Percentiles rank a stretch among this genome's conserved stretches.
These are phyloP conservation scores for Corymbia maculata DNA, from an alignment of 345 rosid species.

Conservation along the genomic window DNA sequence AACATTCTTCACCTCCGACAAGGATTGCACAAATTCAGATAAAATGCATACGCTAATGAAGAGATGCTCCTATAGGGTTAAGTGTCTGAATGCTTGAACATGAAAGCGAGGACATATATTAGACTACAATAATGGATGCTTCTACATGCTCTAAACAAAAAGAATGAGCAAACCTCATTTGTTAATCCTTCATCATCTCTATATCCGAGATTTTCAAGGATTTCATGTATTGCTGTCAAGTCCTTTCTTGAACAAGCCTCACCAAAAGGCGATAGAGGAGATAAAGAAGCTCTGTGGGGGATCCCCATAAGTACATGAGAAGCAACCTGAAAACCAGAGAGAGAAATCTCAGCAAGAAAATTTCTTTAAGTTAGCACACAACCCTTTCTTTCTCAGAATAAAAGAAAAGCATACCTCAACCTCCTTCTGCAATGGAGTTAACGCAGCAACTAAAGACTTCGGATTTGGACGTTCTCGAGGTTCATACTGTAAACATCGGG, in stretches of 20 bases:
- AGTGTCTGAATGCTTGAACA: not conserved
- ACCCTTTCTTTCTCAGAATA: not conserved
- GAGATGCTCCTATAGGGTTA: not conserved
- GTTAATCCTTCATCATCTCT: constrained; percentile 87
- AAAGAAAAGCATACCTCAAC: constrained; percentile 32
- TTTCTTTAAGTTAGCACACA: not conserved
- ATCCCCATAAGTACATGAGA: constrained; percentile 82
- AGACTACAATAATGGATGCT: not conserved
- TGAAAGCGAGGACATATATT: not conserved
- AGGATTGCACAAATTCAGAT: not conserved
- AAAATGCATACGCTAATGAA: not conserved
- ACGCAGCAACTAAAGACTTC: constrained; percentile 62
- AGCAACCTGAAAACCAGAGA: constrained; percentile 45
- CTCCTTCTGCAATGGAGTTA: constrained; percentile 84
- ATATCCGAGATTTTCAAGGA: constrained; percentile 63
- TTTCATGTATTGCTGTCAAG: constrained; percentile 72
- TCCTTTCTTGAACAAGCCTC: constrained; percentile 93
- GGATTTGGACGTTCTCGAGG: constrained; percentile 88
- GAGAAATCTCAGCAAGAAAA: not conserved
- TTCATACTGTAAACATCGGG: constrained; percentile 90
- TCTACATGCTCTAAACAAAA: not conserved
- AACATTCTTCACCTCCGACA: not conserved
- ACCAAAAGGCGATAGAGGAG: constrained; percentile 67
- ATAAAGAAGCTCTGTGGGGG: constrained; percentile 45
- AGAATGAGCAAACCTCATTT: constrained; percentile 48